A percentile compares a stretch with the other conserved stretches of the same genome.
These are phyloP conservation scores for Emergomyces africanus DNA, from an alignment of 2,329 filamentous ascomycete species.

Conservation along the genomic window DNA sequence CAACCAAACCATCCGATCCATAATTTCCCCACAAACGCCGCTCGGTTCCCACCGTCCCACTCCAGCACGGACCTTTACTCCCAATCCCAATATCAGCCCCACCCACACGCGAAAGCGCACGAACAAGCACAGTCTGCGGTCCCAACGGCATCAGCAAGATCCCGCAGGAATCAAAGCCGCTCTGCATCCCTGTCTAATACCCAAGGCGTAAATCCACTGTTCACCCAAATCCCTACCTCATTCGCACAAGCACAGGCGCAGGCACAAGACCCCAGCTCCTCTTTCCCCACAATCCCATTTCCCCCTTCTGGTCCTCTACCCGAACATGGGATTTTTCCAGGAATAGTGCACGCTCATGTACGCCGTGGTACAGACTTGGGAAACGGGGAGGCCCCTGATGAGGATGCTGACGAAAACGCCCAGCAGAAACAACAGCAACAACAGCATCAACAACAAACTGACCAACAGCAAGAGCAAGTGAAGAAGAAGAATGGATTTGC, in stretches of 20 bases:
- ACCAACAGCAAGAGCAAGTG: neutral
- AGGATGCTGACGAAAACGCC: neutral
- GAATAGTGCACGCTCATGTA: conserved; percentile 27
- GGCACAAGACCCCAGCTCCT: conserved; percentile 4
- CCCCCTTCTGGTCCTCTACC: conserved; percentile 8
- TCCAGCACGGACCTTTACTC: conserved; percentile 6
- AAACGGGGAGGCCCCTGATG: neutral
- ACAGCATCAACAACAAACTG: neutral
- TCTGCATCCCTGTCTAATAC: neutral
- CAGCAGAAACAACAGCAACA: neutral
- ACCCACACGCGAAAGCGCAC: neutral
- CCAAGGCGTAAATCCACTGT: neutral
- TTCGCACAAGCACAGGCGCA: neutral
- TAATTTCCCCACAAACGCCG: conserved; percentile 4
- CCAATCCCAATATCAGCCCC: conserved; percentile 3
- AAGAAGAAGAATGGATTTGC: neutral
- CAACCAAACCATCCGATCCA: conserved; percentile 4
- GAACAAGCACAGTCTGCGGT: neutral
- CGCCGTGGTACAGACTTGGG: conserved; percentile 4
- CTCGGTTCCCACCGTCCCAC: conserved; percentile 3
- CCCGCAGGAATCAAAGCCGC: neutral
- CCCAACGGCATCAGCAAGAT: neutral
- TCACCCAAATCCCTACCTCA: neutral
- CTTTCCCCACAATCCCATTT: conserved; percentile 1
- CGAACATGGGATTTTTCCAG: conserved; percentile 32